These are phyloP conservation scores for Beta macrorhiza DNA, from an alignment of 179 eudicot genomes.

Conservation along the genomic window DNA sequence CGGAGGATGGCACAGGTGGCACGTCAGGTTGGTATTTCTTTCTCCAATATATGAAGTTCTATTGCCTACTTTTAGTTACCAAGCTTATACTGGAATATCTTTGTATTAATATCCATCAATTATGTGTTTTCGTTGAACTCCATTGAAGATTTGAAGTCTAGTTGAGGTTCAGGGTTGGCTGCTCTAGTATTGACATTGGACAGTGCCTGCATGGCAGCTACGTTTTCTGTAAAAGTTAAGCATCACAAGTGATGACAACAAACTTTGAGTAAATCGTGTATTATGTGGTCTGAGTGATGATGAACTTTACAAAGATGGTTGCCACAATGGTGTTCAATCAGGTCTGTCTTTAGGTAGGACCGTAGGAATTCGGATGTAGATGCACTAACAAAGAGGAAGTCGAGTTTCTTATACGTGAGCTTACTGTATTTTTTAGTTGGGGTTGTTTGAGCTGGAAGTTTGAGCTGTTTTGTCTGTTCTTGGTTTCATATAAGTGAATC, in stretches of 20 bases:
- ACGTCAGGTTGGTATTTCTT: conserved; percentile 41
- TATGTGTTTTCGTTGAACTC: not conserved
- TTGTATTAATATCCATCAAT: not conserved
- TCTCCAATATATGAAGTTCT: conserved; percentile 1
- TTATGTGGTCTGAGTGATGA: not conserved
- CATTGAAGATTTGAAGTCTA: not conserved
- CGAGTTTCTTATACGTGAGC: not conserved
- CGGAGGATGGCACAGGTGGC: conserved; percentile 49
- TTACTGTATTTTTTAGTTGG: not conserved
- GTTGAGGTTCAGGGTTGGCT: conserved; percentile 3
- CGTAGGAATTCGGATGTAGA: not conserved
- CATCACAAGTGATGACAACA: not conserved
- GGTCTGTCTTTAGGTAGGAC: not conserved
- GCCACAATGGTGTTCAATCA: not conserved
- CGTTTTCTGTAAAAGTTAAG: not conserved
- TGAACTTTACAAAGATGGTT: not conserved
- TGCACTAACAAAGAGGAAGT: not conserved
- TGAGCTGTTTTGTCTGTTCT: not conserved
- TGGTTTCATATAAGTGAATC: not conserved
- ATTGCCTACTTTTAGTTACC: not conserved
- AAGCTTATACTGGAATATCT: not conserved
- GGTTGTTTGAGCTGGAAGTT: conserved; percentile 5
- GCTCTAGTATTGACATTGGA: not conserved
- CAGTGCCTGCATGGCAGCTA: not conserved
- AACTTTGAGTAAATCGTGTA: not conserved